Conservation (phyloP, 805 yeast species). For the Myxozyma vanderwaltii region DNA sequence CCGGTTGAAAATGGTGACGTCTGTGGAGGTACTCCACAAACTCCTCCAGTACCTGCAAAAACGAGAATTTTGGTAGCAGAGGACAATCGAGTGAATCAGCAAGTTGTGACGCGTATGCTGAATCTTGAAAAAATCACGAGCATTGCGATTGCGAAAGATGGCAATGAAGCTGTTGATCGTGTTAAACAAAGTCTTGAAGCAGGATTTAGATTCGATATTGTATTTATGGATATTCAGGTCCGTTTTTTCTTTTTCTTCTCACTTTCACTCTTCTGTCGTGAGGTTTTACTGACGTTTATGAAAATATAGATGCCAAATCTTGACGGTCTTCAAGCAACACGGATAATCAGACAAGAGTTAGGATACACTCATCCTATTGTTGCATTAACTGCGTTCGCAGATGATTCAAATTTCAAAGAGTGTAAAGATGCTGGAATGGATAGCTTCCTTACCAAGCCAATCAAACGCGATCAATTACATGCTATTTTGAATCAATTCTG, state of each 20-base stretch:
- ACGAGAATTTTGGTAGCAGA: slow-evolving; percentile 79
- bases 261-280: neutral
- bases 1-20: neutral
- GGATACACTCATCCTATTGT: slow-evolving; percentile 74
- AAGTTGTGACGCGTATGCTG: slow-evolving; percentile 87
- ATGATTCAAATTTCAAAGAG: slow-evolving; percentile 81
- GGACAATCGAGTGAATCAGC: slow-evolving; percentile 91
- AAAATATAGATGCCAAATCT: slow-evolving; percentile 71
- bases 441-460: slow-evolving; percentile 87
- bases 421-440: slow-evolving; percentile 91
- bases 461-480: slow-evolving; percentile 67
- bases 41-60: neutral
- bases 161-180: slow-evolving; percentile 78
- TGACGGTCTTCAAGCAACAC: slow-evolving; percentile 87
- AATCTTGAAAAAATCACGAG: slow-evolving; percentile 74
- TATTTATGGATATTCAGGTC: slow-evolving; percentile 90
- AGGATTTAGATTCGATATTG: slow-evolving; percentile 56
- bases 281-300: neutral
- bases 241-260: too few species aligned
- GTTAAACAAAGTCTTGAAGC: slow-evolving; percentile 52
- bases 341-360: slow-evolving; percentile 63
- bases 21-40: neutral
- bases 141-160: slow-evolving; percentile 83
- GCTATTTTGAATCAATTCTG: slow-evolving; percentile 22
- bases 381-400: slow-evolving; percentile 95